These are phyloP conservation scores for Persicaria tinctoria DNA, from an alignment of 148 eudicot species.

Conservation along the genomic window DNA sequence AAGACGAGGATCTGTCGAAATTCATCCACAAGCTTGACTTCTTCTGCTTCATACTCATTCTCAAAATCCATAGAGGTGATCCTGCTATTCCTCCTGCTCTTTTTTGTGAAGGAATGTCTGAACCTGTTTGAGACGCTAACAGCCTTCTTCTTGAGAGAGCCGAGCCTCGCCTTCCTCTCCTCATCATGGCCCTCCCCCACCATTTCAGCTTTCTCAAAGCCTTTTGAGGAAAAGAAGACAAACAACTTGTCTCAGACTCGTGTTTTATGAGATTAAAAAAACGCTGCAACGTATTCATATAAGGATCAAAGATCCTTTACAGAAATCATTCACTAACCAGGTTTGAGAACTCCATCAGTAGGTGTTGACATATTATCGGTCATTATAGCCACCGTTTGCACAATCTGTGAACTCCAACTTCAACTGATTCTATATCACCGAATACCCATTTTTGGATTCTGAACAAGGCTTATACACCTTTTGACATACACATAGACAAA, in stretches of 20 bases:
- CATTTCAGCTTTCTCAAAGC: slow-evolving; percentile 42
- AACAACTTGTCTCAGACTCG: neutral
- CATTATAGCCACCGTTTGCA: neutral
- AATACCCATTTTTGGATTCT: slow-evolving; percentile 3
- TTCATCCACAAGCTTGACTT: slow-evolving; percentile 63
- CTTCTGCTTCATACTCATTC: slow-evolving; percentile 80
- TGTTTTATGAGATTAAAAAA: neutral
- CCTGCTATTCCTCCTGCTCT: slow-evolving; percentile 52
- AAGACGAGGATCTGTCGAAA: slow-evolving; percentile 64
- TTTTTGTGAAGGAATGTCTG: slow-evolving; percentile 51
- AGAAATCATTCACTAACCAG: slow-evolving; percentile 6
- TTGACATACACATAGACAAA: neutral
- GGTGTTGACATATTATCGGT: neutral
- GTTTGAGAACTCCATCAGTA: neutral
- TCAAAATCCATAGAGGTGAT: slow-evolving; percentile 62
- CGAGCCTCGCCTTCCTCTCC: slow-evolving; percentile 61
- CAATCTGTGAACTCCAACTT: neutral
- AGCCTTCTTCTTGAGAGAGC: slow-evolving; percentile 64
- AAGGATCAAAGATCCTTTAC: neutral
- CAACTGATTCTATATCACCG: neutral
- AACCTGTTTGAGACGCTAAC: slow-evolving; percentile 58
- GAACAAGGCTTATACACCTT: slow-evolving; percentile 6
- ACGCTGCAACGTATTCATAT: neutral
- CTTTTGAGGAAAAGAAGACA: slow-evolving; percentile 18
- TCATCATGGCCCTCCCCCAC: slow-evolving; percentile 51